These are phyloP conservation scores for Naganishia kalamii DNA, from an alignment of 768 basidiomycete species.

Conservation along the genomic window DNA sequence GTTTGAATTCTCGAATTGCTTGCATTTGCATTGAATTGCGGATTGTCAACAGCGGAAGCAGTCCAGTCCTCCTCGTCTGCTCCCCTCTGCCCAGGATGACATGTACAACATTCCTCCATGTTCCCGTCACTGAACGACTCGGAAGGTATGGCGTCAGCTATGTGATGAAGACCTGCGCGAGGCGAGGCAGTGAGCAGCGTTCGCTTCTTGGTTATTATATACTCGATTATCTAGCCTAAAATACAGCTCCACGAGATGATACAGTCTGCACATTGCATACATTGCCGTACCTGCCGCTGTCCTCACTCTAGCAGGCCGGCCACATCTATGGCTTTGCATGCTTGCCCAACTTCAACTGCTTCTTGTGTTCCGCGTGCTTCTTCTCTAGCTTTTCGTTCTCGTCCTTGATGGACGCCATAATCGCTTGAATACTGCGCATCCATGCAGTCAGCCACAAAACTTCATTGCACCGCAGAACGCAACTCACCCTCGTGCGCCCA, in stretches of 20 bases:
- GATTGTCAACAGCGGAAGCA: too few relatives aligned
- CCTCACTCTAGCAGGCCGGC: background rate
- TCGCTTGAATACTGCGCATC: slow-evolving; percentile 9
- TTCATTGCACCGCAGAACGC: background rate
- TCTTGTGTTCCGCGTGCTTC: background rate
- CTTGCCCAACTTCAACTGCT: background rate
- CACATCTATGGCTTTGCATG: background rate
- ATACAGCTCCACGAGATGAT: background rate
- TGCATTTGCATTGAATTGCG: too few relatives aligned
- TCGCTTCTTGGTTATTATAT: background rate
- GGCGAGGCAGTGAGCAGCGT: too few relatives aligned
- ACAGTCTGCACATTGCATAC: background rate
- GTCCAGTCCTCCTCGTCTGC: too few relatives aligned
- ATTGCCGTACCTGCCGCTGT: background rate
- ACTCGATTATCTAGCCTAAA: background rate
- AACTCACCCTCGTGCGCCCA: slow-evolving; percentile 22
- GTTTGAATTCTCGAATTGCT: too few relatives aligned
- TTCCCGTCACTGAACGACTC: too few relatives aligned
- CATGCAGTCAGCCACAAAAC: background rate
- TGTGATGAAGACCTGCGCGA: too few relatives aligned
- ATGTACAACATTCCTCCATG: too few relatives aligned
- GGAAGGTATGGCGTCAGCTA: too few relatives aligned
- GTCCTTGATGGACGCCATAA: slow-evolving; percentile 19
- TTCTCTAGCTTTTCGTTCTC: slow-evolving; percentile 9
- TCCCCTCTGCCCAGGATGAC: too few relatives aligned